Evolutionary conservation across 306 rosid genomes (phyloP), one percentile per base, ranked within the genome.

Genomic region (Oemleria cerasiformis): DNA sequence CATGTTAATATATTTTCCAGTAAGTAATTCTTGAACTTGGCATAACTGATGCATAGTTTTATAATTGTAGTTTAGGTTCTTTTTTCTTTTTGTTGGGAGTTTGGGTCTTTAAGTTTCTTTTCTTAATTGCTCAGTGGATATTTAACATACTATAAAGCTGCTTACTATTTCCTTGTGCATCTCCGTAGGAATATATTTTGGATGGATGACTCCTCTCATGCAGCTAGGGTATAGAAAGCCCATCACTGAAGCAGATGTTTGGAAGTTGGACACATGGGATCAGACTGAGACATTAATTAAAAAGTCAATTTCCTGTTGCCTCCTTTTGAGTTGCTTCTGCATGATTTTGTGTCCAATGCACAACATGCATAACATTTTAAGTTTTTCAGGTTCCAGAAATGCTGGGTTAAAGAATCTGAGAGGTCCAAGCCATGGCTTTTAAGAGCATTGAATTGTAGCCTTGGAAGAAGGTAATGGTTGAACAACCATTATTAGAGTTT

Each of bases 181-280:
- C 30, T 48, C 17, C 67, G 53, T 68, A 92, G 98, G 86, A 81
- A 70, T 92, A 82, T 78, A 41, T 75, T 92, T 86, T 69, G 87
- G 95, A 78, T 92, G 96, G 98, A 80, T 88, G 78, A 92, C 90
- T 72, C 96, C 96, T 55, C 91, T 92, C 25, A 80, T 92, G 96
- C 74, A 84, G 74, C 87, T 77, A 76, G 96, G 98, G 51, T 88
- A 90, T 56, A 85, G 82, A 79, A 90, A 86, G 53, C 91, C 95
- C 16, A 78, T 92, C 61, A 77, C 86, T 30, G 96, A 90, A 75
- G 81, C 77, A 79, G 96, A 90, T 85, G 86, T 92, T 65, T 92
- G 98, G 98, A 92, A 84, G 84, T 83, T 92, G 71, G 98, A 92
- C 87, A 75, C 81, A 48, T 90, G 92, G 95, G 98, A 92, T 78